Conservation (phyloP, 1,284 basidiomycete species). For the Porogramme epimiltina region DNA sequence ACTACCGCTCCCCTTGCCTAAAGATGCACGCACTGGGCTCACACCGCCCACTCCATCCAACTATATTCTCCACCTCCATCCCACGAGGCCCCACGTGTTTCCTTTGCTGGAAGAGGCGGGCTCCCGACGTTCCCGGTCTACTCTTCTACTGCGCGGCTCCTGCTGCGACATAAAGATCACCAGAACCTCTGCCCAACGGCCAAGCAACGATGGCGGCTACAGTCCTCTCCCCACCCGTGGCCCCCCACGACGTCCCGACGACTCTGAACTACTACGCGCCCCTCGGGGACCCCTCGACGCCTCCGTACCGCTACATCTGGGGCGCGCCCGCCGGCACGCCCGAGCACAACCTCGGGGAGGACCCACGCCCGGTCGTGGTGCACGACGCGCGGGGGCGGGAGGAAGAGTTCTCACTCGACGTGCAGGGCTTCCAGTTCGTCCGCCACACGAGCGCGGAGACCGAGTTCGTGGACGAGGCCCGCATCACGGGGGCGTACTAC, state of each 20-base stretch:
- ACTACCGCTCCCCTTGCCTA: too few species aligned
- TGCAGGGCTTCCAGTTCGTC: conserved; percentile 41
- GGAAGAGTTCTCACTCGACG: conserved; percentile 34
- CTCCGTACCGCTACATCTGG: conserved; percentile 30
- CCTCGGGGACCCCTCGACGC: conserved; percentile 12
- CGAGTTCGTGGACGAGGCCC: conserved; percentile 39
- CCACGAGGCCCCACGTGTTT: too few species aligned
- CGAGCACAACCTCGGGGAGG: conserved; percentile 28
- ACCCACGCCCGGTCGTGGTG: conserved; percentile 27
- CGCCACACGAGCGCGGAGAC: conserved; percentile 26
- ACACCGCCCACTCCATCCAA: too few species aligned
- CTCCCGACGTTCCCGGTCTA: too few species aligned
- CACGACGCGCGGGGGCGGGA: conserved; percentile 32
- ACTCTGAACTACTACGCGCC: conserved; percentile 29
- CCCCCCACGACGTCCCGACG: conserved; percentile 24
- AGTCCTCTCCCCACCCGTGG: neutral
- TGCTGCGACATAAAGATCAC: too few species aligned
- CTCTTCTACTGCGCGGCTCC: too few species aligned
- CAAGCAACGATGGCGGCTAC: conserved; percentile 6
- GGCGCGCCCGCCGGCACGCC: conserved; percentile 23
- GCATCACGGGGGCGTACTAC: conserved; percentile 39
- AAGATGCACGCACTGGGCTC: too few species aligned
- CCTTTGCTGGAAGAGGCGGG: too few species aligned
- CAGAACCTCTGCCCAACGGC: neutral
- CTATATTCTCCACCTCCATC: too few species aligned